Percentiles rank a stretch among this genome's conserved stretches.
Conservation (phyloP, 1,284 basidiomycete species). For the Sutorius eximius region DNA sequence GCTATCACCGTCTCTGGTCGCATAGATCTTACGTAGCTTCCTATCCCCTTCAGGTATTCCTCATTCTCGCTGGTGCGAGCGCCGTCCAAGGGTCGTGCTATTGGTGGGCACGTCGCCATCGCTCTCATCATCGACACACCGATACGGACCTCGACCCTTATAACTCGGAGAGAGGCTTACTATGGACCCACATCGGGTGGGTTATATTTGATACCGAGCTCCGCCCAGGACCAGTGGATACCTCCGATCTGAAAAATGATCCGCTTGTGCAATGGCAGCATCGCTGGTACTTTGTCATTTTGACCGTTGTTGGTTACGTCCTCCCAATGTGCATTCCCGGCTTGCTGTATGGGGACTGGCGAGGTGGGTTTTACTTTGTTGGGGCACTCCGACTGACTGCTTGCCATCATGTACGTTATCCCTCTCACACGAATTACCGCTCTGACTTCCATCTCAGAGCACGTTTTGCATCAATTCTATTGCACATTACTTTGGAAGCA, state of each 20-base stretch:
- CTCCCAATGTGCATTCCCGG: conserved; percentile 79
- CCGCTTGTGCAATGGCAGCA: conserved; percentile 84
- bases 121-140: conserved; percentile 88
- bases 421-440: conserved; percentile 1
- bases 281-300: conserved; percentile 67
- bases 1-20: conserved; percentile 91
- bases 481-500: conserved; percentile 83
- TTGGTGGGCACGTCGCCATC: conserved; percentile 92
- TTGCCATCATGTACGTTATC: conserved; percentile 75
- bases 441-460: conserved; percentile 49
- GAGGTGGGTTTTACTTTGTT: conserved; percentile 81
- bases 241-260: conserved; percentile 78
- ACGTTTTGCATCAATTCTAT: conserved; percentile 92
- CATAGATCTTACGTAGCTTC: conserved; percentile 88
- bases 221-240: conserved; percentile 76
- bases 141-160: conserved; percentile 93
- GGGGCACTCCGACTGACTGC: conserved; percentile 63
- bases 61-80: conserved; percentile 79
- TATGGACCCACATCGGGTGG: conserved; percentile 91
- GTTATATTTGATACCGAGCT: conserved; percentile 81
- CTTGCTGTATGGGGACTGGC: conserved; percentile 79
- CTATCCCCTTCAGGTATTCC: conserved; percentile 68
- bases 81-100: conserved; percentile 88
- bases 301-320: conserved; percentile 67
- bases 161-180: conserved; percentile 75